These are phyloP conservation scores for Fraxinus xanthoxyloides DNA, from an alignment of 305 asterid species.

Conservation along the genomic window DNA sequence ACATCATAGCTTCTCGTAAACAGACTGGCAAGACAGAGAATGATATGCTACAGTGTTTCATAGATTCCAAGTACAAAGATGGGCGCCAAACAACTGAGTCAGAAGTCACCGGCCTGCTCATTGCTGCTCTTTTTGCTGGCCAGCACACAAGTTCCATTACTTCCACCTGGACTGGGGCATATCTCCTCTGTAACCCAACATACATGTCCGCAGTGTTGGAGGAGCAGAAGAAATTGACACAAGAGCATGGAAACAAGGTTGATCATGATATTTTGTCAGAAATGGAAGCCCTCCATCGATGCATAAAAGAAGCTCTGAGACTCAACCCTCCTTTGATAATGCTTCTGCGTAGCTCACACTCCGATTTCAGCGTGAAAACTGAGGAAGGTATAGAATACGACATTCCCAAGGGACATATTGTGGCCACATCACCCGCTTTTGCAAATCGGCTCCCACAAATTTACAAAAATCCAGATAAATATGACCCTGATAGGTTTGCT, in stretches of 20 bases:
- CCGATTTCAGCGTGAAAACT: conserved; percentile 44
- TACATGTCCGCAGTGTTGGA: conserved; percentile 42
- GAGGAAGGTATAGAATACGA: conserved; percentile 46
- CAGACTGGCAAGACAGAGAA: not conserved
- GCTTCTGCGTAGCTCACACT: conserved; percentile 49
- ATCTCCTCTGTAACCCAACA: conserved; percentile 30
- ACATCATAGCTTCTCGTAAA: not conserved
- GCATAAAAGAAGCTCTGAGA: conserved; percentile 54
- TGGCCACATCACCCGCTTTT: conserved; percentile 55
- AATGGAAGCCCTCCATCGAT: conserved; percentile 47
- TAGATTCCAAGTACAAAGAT: conserved; percentile 55
- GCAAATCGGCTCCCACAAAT: conserved; percentile 49
- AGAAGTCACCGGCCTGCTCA: conserved; percentile 52
- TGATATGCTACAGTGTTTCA: conserved; percentile 11
- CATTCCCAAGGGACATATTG: conserved; percentile 53
- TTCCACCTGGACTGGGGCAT: conserved; percentile 38
- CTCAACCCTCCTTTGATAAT: conserved; percentile 54
- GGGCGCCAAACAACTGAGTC: conserved; percentile 46
- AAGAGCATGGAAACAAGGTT: conserved; percentile 40
- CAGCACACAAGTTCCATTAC: conserved; percentile 60
- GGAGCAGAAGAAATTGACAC: conserved; percentile 46
- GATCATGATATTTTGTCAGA: conserved; percentile 52
- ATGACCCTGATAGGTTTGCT: conserved; percentile 47
- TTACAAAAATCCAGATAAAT: conserved; percentile 40
- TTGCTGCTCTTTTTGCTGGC: conserved; percentile 59